Percentiles rank a stretch among this genome's conserved stretches.
These are phyloP conservation scores for Chaetothyriales sp. DNA, from an alignment of 2,329 filamentous ascomycete species.

Conservation along the genomic window DNA sequence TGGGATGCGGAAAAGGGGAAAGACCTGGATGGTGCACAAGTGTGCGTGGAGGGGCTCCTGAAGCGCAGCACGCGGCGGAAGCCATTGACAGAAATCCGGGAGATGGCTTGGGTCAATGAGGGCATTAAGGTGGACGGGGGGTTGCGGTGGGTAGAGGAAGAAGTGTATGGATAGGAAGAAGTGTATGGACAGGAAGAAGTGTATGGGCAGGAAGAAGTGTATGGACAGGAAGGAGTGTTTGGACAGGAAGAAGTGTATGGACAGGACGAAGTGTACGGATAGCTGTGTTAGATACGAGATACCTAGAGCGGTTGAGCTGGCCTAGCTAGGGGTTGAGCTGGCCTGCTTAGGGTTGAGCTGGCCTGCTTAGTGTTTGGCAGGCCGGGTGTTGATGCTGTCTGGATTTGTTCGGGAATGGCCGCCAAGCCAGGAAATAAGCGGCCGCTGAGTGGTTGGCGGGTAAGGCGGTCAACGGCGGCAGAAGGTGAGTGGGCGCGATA, in stretches of 20 bases:
- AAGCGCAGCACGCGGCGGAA: conserved; percentile 71
- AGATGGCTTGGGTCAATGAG: conserved; percentile 59
- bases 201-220: no score
- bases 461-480: neutral
- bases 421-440: neutral
- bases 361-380: no score
- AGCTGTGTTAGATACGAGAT: neutral
- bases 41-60: conserved; percentile 70
- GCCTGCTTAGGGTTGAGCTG: no score
- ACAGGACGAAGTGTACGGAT: conserved; percentile 18
- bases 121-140: conserved; percentile 56
- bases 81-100: conserved; percentile 58
- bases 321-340: no score
- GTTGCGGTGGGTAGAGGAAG: conserved; percentile 35
- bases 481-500: neutral
- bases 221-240: no score
- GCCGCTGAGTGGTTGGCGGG: neutral
- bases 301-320: no score
- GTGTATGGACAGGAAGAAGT: neutral
- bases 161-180: neutral
- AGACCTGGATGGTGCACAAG: conserved; percentile 60
- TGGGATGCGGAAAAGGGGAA: conserved; percentile 58
- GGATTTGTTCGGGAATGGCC: no score
- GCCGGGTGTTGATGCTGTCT: neutral
- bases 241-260: conserved; percentile 19